These are phyloP conservation scores for Chenopodium formosanum DNA, from an alignment of 148 eudicot species.

Conservation along the genomic window DNA sequence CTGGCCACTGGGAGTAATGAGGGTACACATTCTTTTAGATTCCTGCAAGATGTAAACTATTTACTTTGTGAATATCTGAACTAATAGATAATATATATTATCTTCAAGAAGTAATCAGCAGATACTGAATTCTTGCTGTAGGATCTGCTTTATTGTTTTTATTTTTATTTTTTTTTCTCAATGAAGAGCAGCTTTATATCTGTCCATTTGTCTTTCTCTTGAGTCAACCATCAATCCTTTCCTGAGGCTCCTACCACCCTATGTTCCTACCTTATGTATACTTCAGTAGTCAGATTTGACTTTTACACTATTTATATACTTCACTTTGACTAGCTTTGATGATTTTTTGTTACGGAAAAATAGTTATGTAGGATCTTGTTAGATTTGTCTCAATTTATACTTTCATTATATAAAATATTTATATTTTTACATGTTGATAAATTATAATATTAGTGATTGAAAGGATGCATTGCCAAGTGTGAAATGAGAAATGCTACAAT, in stretches of 20 bases:
- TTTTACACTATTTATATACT: too few species aligned
- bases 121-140: not conserved
- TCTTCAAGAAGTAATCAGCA: not conserved
- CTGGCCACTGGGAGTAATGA: conserved; percentile 38
- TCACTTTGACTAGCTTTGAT: too few species aligned
- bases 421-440: too few species aligned
- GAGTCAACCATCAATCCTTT: not conserved
- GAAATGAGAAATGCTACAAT: too few species aligned
- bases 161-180: too few species aligned
- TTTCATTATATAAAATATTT: too few species aligned
- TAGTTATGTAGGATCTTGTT: too few species aligned
- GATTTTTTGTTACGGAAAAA: too few species aligned
- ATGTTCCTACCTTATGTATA: not conserved
- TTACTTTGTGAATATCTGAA: not conserved
- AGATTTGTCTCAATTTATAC: too few species aligned
- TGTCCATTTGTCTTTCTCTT: not conserved
- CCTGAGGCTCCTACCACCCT: not conserved
- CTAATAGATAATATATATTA: not conserved
- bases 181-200: not conserved
- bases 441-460: too few species aligned
- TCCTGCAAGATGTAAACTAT: not conserved
- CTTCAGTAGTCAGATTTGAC: not conserved
- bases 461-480: too few species aligned
- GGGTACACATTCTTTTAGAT: conserved; percentile 39
- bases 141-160: not conserved